Conservation (phyloP, 2,329 filamentous ascomycete species). For the Lasiodiplodia gonubiensis region DNA sequence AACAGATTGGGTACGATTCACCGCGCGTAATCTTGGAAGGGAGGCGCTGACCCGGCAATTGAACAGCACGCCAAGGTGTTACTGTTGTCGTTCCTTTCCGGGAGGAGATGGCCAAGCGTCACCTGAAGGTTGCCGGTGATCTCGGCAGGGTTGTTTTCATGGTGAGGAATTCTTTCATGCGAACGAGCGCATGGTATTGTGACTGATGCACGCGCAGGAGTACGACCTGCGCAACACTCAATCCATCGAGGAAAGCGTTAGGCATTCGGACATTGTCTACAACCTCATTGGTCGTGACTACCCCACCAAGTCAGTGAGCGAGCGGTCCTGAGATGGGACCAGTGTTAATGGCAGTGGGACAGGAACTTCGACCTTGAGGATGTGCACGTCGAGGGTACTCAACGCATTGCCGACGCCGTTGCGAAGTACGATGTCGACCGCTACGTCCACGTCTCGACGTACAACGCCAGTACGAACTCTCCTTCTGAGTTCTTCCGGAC, state of each 20-base stretch:
- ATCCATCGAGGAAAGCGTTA: slow-evolving; percentile 94
- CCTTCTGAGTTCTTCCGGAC: slow-evolving; percentile 88
- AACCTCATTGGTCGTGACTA: slow-evolving; percentile 95
- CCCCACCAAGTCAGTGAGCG: slow-evolving; percentile 82
- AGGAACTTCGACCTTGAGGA: slow-evolving; percentile 94
- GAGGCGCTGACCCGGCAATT: slow-evolving; percentile 7
- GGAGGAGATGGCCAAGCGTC: slow-evolving; percentile 97
- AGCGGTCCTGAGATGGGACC: background rate
- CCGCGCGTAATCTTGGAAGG: slow-evolving; percentile 3
- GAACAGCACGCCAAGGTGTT: slow-evolving; percentile 84
- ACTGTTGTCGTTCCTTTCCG: slow-evolving; percentile 92
- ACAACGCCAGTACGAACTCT: slow-evolving; percentile 83
- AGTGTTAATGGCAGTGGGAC: background rate
- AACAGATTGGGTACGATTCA: slow-evolving; percentile 76
- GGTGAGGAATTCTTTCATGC: slow-evolving; percentile 54
- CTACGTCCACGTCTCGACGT: slow-evolving; percentile 95
- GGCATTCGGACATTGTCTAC: slow-evolving; percentile 97
- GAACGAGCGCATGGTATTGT: background rate
- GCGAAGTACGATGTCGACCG: slow-evolving; percentile 98
- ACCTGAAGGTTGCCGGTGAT: slow-evolving; percentile 95
- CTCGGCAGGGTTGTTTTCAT: slow-evolving; percentile 87
- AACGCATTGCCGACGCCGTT: slow-evolving; percentile 90
- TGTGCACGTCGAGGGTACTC: slow-evolving; percentile 89
- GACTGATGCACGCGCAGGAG: slow-evolving; percentile 63
- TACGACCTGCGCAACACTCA: slow-evolving; percentile 92